These are phyloP conservation scores for Sequoiadendron giganteum DNA, from an alignment of 75 land plant genomes.

Conservation along the genomic window DNA sequence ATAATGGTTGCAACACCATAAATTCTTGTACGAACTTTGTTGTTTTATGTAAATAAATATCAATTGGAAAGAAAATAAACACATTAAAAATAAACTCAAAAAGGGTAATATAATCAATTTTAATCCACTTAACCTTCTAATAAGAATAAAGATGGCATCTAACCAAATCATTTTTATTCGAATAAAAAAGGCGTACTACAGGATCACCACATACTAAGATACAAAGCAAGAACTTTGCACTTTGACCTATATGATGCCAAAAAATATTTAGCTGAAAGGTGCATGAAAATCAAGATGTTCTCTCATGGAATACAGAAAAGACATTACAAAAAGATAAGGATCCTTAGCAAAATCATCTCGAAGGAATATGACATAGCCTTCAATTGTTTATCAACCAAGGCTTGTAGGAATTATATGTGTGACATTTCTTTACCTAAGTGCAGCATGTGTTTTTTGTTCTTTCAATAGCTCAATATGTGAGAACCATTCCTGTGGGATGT, in stretches of 20 bases:
- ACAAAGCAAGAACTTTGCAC: neutral
- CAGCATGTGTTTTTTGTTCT: constrained; percentile 37
- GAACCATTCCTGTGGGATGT: constrained; percentile 78
- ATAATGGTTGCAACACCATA: neutral
- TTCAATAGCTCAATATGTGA: constrained; percentile 63
- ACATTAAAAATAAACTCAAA: neutral
- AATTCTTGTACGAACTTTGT: neutral
- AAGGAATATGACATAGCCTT: neutral
- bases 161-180: neutral
- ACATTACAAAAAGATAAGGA: neutral
- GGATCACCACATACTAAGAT: neutral
- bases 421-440: constrained; percentile 27
- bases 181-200: neutral
- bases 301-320: neutral
- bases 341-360: neutral
- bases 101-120: neutral
- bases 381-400: neutral
- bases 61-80: neutral
- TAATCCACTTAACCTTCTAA: neutral
- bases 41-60: neutral
- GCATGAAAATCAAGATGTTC: neutral
- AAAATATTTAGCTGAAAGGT: neutral
- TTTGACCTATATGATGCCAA: neutral
- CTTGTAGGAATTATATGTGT: neutral
- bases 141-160: neutral